phyloP scores from a whole-genome alignment of 139 green algal genomes.

The Penium margaritaceum region DNA sequence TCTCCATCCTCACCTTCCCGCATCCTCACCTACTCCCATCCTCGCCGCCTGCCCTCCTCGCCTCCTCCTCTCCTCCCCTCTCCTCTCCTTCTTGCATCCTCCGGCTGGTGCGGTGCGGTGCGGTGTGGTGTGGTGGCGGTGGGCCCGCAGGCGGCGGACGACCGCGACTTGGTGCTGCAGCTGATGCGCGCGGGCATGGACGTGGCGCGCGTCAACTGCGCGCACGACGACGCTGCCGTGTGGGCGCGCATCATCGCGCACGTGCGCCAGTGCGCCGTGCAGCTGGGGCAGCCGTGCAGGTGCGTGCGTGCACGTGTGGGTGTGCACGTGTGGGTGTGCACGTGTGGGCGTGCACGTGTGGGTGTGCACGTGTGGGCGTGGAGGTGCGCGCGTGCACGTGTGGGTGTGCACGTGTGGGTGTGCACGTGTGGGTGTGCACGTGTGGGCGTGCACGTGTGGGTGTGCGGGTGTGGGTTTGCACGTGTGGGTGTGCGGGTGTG shows the following conservation, averaged over 20 bases:
- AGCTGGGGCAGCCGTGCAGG: slow-evolving; percentile 18
- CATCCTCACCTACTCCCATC: background rate
- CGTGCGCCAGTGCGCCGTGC: slow-evolving; percentile 14
- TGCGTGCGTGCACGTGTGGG: background rate
- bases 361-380: background rate
- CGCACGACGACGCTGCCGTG: slow-evolving; percentile 19
- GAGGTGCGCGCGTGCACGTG: background rate
- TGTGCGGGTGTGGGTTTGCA: background rate
- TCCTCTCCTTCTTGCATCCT: background rate
- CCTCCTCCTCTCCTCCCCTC: background rate
- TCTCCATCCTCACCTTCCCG: background rate
- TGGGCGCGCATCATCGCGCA: slow-evolving; percentile 26
- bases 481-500: background rate
- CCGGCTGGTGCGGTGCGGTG: too few species aligned
- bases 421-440: background rate
- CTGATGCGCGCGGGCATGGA: slow-evolving; percentile 39
- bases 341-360: background rate
- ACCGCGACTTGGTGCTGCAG: slow-evolving; percentile 15
- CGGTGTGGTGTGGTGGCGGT: too few species aligned
- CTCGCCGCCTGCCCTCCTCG: too few species aligned
- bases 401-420: background rate
- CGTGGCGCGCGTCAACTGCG: slow-evolving; percentile 40
- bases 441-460: background rate
- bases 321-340: background rate
- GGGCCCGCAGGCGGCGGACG: slow-evolving; percentile 25